Evolutionary conservation across 2,329 filamentous ascomycete species (phyloP).

Genomic region (Penicillium sp.): DNA sequence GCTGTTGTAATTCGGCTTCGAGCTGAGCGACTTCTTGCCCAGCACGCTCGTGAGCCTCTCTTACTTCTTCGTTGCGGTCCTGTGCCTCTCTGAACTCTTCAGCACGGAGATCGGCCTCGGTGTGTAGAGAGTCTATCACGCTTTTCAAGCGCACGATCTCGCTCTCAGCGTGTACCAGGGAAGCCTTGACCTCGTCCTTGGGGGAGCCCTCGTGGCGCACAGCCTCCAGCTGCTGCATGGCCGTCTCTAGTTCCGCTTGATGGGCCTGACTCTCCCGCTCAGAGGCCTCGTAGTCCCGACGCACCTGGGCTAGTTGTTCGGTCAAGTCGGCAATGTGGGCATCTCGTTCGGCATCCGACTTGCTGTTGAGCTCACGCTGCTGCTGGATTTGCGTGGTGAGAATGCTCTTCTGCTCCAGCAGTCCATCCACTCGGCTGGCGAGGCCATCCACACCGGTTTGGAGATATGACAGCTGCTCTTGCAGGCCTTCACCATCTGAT

Average conservation of each 20-base stretch:
- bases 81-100: constrained; percentile 30
- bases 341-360: constrained; percentile 69
- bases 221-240: constrained; percentile 50
- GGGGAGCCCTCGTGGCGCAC: constrained; percentile 43
- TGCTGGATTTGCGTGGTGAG: constrained; percentile 92
- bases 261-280: constrained; percentile 45
- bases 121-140: constrained; percentile 55
- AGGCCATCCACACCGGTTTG: constrained; percentile 77
- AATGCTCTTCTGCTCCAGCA: constrained; percentile 87
- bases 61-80: constrained; percentile 29
- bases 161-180: constrained; percentile 36
- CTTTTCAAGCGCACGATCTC: constrained; percentile 47
- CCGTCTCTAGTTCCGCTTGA: constrained; percentile 46
- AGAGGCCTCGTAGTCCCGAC: constrained; percentile 64
- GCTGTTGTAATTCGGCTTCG: constrained; percentile 37
- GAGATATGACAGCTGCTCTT: constrained; percentile 75
- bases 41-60: constrained; percentile 34
- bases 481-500: constrained; percentile 58
- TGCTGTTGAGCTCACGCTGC: constrained; percentile 88
- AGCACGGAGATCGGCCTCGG: constrained; percentile 34
- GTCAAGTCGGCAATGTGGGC: constrained; percentile 51
- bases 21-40: constrained; percentile 35
- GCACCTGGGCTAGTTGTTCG: constrained; percentile 61
- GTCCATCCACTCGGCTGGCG: constrained; percentile 72
- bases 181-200: constrained; percentile 38